A percentile compares a stretch with the other conserved stretches of the same genome.
These are phyloP conservation scores for Cladophialophora immunda DNA, from an alignment of 2,329 filamentous ascomycete genomes.

Conservation along the genomic window DNA sequence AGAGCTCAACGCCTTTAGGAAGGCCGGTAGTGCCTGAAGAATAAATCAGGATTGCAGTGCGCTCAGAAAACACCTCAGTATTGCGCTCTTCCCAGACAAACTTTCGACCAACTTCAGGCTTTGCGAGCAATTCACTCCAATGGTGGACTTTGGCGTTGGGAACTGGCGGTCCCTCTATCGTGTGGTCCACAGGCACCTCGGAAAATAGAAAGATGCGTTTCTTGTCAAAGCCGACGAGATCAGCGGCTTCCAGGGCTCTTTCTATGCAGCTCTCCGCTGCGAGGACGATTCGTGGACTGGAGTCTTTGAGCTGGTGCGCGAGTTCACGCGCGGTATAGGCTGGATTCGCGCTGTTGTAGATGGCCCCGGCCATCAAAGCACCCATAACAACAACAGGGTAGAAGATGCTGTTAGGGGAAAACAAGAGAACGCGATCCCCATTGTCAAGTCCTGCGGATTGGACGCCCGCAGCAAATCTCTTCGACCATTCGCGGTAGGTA, in stretches of 20 bases:
- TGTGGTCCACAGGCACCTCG: constrained; percentile 44
- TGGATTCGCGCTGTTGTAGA: constrained; percentile 61
- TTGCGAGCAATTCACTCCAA: constrained; percentile 70
- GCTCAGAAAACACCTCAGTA: constrained; percentile 52
- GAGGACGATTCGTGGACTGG: constrained; percentile 71
- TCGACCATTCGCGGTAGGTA: constrained; percentile 73
- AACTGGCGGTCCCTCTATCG: neutral
- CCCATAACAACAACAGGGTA: constrained; percentile 51
- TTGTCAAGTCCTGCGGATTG: constrained; percentile 39
- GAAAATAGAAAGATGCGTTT: constrained; percentile 73
- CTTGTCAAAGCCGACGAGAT: constrained; percentile 62
- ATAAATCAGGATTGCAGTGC: constrained; percentile 60
- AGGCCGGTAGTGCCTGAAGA: constrained; percentile 70
- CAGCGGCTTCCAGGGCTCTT: constrained; percentile 72
- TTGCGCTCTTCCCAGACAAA: constrained; percentile 71
- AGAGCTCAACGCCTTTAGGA: constrained; percentile 67
- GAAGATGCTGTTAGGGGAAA: constrained; percentile 62
- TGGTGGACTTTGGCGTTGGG: constrained; percentile 49
- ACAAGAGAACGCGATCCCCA: constrained; percentile 64
- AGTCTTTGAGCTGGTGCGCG: constrained; percentile 55
- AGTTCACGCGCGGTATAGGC: constrained; percentile 58
- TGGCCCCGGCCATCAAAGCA: constrained; percentile 56
- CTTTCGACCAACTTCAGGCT: constrained; percentile 58
- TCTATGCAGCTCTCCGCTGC: constrained; percentile 68
- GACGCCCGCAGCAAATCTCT: constrained; percentile 72